Base-by-base conservation (phyloP, 106 monocot genomes). In the Phalaenopsis aphrodite region DNA sequence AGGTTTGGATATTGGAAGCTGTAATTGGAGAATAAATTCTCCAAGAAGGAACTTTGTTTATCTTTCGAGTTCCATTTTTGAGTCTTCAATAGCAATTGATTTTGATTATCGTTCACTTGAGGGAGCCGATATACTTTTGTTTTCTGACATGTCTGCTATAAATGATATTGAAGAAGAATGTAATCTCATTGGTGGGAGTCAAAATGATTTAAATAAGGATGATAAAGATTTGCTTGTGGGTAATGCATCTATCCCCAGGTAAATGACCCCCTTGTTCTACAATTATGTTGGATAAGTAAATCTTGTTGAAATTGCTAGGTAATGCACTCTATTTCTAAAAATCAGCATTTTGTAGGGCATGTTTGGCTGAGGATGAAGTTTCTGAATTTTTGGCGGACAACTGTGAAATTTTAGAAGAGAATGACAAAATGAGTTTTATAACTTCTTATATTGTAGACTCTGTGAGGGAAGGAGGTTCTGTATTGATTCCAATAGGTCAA, bases 1-100 rank as follows among this genome's bases (percentile, higher is more conserved):
- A 30, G 98, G 98, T 30, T 85, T 93, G 83, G 98, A 99, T 79
- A 91, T 99, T 67, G 98, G 98, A 38, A 85, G 88, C 79, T 89
- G 83, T 58, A 91, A 93, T 88, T 99, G 98, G 98, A 89, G n/a
- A n/a, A 88, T 99, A 81, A 79, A 61, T 73, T 78, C 89, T 78
- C 92, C 88, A 38, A 85, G 87, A 88, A 84, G 84, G 77, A 94
- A 75, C 71, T 6, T 93, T 45, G 79, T 88, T 78, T 94, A 94
- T 79, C 72, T 97, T 78, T 85, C 94, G 52, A 92, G 90, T 85
- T 90, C 94, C 55, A 82, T 92, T 76, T 87, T 90, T 73, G 75
- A 84, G 56, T 86, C 94, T 57, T 78, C 82, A 76, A 80, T 86
- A 88, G 90, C 91, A 56, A 86, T 90, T 83, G 90, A 79, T 57